These are phyloP conservation scores for Verruconis gallopava DNA, from an alignment of 2,329 filamentous ascomycete species.

Conservation along the genomic window DNA sequence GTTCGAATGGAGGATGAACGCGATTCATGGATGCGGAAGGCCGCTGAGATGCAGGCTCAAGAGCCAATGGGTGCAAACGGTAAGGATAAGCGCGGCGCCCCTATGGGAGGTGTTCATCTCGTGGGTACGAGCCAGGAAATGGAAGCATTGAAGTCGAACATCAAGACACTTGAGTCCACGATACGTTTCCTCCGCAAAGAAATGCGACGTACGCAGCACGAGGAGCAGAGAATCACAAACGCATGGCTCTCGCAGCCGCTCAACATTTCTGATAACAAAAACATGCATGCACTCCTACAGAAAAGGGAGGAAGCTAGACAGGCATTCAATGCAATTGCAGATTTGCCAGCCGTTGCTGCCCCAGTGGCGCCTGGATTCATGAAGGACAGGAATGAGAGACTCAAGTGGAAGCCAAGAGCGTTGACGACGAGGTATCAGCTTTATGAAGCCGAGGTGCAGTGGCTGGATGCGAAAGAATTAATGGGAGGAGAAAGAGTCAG, in stretches of 20 bases:
- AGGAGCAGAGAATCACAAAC: not conserved
- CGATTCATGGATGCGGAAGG: slow-evolving; percentile 10
- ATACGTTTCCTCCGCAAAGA: slow-evolving; percentile 52
- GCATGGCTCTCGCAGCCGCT: slow-evolving; percentile 10
- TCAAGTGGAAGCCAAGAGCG: slow-evolving; percentile 10
- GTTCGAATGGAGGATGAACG: slow-evolving; percentile 53
- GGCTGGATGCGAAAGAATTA: slow-evolving; percentile 7
- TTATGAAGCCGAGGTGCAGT: slow-evolving; percentile 8
- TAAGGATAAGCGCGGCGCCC: slow-evolving; percentile 38
- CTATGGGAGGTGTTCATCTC: slow-evolving; percentile 42
- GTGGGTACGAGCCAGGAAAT: slow-evolving; percentile 61
- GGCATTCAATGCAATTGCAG: slow-evolving; percentile 5
- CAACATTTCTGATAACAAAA: not conserved
- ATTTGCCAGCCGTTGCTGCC: slow-evolving; percentile 7
- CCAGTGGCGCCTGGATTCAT: not conserved
- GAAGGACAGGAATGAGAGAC: not conserved
- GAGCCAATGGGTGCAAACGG: slow-evolving; percentile 19
- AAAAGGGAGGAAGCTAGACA: not conserved
- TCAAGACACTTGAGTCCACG: slow-evolving; percentile 49
- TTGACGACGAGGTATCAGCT: slow-evolving; percentile 9
- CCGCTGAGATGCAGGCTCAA: slow-evolving; percentile 12
- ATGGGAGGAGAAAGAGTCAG: not conserved
- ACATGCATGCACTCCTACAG: not conserved
- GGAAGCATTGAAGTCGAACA: slow-evolving; percentile 56
- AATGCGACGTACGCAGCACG: slow-evolving; percentile 4